phyloP scores from a whole-genome alignment of 345 rosid species.

The Anacardium occidentale region DNA sequence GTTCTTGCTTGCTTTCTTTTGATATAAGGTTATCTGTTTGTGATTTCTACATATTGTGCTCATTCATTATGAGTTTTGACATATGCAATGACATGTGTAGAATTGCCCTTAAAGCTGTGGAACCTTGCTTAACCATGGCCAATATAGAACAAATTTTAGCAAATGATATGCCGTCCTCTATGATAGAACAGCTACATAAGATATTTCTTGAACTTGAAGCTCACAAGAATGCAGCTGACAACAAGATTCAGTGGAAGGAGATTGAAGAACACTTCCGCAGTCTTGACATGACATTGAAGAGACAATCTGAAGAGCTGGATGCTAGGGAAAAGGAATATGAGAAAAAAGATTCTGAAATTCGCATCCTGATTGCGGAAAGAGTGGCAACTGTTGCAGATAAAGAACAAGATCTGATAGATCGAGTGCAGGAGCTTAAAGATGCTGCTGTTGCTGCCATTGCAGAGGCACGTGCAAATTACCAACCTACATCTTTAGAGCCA shows the following conservation, averaged over 20 bases:
- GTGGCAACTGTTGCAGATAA: conserved; percentile 47
- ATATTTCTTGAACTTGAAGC: conserved; percentile 43
- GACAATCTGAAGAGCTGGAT: conserved; percentile 42
- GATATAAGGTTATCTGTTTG: not conserved
- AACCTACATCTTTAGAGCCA: conserved; percentile 25
- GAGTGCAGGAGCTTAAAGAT: conserved; percentile 61
- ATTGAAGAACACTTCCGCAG: conserved; percentile 47
- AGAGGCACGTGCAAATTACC: conserved; percentile 37
- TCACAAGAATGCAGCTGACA: conserved; percentile 26
- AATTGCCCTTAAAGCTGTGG: conserved; percentile 13
- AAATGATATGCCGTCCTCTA: conserved; percentile 27
- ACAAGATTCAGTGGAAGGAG: conserved; percentile 47
- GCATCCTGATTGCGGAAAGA: conserved; percentile 37
- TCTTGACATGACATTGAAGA: conserved; percentile 40
- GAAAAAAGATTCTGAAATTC: conserved; percentile 39
- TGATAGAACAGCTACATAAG: conserved; percentile 45
- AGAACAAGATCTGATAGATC: conserved; percentile 53
- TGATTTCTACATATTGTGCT: not conserved
- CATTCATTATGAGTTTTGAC: conserved; percentile 6
- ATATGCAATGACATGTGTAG: conserved; percentile 14
- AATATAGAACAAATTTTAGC: conserved; percentile 25
- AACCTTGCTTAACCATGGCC: conserved; percentile 26
- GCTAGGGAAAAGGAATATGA: conserved; percentile 48
- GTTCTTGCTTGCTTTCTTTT: not conserved
- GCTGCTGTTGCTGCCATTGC: conserved; percentile 54